Percentiles rank a stretch among this genome's conserved stretches.
Evolutionary conservation across 371 early-diverging fungal species (phyloP).

Genomic region (Mortierella sp.): DNA sequence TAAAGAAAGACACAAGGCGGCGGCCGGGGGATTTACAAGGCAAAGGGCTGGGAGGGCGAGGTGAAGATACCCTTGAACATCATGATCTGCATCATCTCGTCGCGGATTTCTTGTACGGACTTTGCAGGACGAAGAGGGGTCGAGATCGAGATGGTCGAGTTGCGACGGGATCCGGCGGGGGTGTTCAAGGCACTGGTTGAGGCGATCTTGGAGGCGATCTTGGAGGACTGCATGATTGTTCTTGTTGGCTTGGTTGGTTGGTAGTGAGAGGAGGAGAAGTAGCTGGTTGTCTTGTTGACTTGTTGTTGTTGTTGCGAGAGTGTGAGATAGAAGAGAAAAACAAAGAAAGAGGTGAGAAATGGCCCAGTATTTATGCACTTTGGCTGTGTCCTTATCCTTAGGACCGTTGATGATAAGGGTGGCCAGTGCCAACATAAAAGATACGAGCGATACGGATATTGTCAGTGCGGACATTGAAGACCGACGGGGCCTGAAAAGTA

Average conservation of each 20-base stretch:
- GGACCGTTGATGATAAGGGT: background rate
- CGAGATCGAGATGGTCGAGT: constrained; percentile 6
- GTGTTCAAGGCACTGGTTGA: background rate
- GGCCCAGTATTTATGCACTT: background rate
- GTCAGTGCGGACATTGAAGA: no score
- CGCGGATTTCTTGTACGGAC: constrained; percentile 29
- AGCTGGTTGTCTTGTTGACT: no score
- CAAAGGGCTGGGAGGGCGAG: constrained; percentile 41
- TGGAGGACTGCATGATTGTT: constrained; percentile 22
- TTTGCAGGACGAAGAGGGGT: constrained; percentile 3
- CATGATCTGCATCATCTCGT: constrained; percentile 41
- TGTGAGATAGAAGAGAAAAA: background rate
- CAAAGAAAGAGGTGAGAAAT: background rate
- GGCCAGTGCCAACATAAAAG: background rate
- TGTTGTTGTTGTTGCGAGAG: background rate
- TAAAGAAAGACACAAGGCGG: background rate
- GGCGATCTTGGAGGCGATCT: constrained; percentile 23
- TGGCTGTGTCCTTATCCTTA: background rate
- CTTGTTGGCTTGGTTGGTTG: background rate
- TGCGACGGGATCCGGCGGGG: constrained; percentile 28
- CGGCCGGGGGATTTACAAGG: constrained; percentile 16
- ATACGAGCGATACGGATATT: no score
- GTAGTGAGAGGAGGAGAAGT: background rate
- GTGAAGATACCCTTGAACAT: constrained; percentile 37
- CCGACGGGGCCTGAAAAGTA: background rate